These are phyloP conservation scores for Paramecium primaurelia DNA, from an alignment of 73 alveolate genomes.

Conservation along the genomic window DNA sequence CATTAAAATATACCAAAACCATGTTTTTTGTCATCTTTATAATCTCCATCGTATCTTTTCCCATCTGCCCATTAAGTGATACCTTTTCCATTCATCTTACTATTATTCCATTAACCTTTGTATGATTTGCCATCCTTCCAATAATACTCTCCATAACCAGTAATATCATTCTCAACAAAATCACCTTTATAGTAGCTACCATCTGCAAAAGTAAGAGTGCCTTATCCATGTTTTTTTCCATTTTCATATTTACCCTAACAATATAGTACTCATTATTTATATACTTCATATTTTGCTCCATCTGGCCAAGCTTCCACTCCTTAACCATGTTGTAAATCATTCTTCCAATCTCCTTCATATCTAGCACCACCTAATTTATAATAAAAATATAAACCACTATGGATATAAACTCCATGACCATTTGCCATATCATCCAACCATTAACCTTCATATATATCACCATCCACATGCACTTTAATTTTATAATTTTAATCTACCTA, in stretches of 20 bases:
- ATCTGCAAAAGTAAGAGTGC: slow-evolving; percentile 46
- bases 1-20: slow-evolving; percentile 60
- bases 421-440: slow-evolving; percentile 82
- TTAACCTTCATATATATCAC: slow-evolving; percentile 85
- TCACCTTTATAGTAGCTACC: slow-evolving; percentile 39
- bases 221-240: slow-evolving; percentile 71
- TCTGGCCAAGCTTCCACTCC: slow-evolving; percentile 83
- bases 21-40: slow-evolving; percentile 54
- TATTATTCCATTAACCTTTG: slow-evolving; percentile 52
- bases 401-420: slow-evolving; percentile 71
- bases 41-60: slow-evolving; percentile 62
- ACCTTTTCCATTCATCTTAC: slow-evolving; percentile 60
- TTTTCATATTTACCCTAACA: slow-evolving; percentile 34
- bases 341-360: slow-evolving; percentile 83
- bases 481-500: neutral
- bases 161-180: slow-evolving; percentile 45
- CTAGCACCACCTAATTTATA: slow-evolving; percentile 68
- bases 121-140: slow-evolving; percentile 54
- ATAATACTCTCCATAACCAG: slow-evolving; percentile 55
- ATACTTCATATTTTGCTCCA: slow-evolving; percentile 73
- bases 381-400: slow-evolving; percentile 4
- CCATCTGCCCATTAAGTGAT: slow-evolving; percentile 61
- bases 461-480: slow-evolving; percentile 80
- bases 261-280: neutral
- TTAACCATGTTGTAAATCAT: slow-evolving; percentile 78